Evolutionary conservation across 2,329 filamentous ascomycete species (phyloP), one percentile per base, ranked within the genome.

Genomic region (Penicillium sp.): DNA sequence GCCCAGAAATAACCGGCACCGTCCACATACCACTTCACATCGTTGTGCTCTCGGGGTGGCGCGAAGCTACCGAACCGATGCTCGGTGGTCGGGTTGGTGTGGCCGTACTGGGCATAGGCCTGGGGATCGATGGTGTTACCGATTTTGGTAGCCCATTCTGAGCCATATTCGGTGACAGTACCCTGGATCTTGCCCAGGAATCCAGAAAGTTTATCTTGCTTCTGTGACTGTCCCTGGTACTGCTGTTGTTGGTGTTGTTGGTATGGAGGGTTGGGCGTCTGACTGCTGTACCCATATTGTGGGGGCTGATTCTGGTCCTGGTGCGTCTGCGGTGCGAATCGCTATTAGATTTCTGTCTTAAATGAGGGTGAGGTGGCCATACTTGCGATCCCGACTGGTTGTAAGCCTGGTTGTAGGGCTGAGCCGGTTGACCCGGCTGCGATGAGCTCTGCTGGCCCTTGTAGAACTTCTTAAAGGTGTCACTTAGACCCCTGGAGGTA

Each of bases 11-110:
- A 95, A 9, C 86, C 86, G 70, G 88, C 91, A 7, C 89, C 91
- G 70, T 95, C 91, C 19, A 95, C 90, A 74, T 89, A 93, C 91
- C 92, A 96, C 80, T 96, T 96, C 61, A 85, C 86, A 62, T 86
- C 80, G 69, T 92, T 88, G 55, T 89, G 88, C 31, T 84, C 83
- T 21, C 89, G 84, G 67, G 88, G 83, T 1, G 90, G 86, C 1
- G 90, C 89, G 77, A 96, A 96, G 58, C 82, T 84, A 49, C 80
- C 75, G 67, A 81, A 86, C 53, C 83, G 79, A 62, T 85, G 77
- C 58, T 81, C 69, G 35, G 81, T 46, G 33, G 62, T 65, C n/a
- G 67, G 65, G 27, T 72, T 76, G 48, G 67, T 67, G 43, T 68
- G 72, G 54, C 69, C 77, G 63, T 74, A 75, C 62, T 80, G 72